phyloP scores from a whole-genome alignment of 2,329 filamentous ascomycete genomes.

The Keithomyces neogunnii region DNA sequence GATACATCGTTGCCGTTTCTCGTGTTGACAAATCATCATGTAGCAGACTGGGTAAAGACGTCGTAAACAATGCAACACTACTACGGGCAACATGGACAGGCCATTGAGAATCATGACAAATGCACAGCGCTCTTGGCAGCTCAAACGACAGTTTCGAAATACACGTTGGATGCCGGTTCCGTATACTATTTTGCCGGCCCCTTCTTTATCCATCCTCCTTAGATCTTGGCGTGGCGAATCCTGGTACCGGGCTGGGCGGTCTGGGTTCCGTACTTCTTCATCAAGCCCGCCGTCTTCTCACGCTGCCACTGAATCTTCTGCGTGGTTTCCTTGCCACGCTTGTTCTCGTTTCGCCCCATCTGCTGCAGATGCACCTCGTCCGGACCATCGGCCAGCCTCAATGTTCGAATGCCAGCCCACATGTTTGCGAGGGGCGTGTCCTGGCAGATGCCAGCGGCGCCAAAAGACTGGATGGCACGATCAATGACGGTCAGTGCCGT shows the following conservation, averaged over 20 bases:
- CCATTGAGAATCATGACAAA: no score
- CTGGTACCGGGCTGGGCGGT: conserved; percentile 41
- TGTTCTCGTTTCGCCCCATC: conserved; percentile 74
- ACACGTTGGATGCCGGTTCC: no score
- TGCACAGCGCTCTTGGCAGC: no score
- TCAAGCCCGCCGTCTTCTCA: conserved; percentile 55
- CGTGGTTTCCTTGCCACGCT: conserved; percentile 51
- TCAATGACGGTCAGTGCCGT: conserved; percentile 83
- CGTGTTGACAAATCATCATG: no score
- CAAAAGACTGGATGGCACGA: conserved; percentile 86
- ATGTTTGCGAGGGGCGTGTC: conserved; percentile 84
- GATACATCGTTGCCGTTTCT: no score
- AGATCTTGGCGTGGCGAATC: conserved; percentile 42
- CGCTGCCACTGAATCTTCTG: conserved; percentile 56
- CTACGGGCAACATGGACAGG: no score
- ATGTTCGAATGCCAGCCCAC: conserved; percentile 73
- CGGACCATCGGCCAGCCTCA: conserved; percentile 84
- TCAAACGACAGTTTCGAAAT: no score
- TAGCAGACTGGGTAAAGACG: no score
- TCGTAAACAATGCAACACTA: no score
- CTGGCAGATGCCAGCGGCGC: conserved; percentile 83
- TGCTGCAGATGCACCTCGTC: conserved; percentile 91
- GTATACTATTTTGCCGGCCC: no score
- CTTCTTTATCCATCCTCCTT: conserved; percentile 8
- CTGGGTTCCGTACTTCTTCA: conserved; percentile 47